Base-by-base conservation (phyloP, 768 basidiomycete species). In the Lactarius tabidus region DNA sequence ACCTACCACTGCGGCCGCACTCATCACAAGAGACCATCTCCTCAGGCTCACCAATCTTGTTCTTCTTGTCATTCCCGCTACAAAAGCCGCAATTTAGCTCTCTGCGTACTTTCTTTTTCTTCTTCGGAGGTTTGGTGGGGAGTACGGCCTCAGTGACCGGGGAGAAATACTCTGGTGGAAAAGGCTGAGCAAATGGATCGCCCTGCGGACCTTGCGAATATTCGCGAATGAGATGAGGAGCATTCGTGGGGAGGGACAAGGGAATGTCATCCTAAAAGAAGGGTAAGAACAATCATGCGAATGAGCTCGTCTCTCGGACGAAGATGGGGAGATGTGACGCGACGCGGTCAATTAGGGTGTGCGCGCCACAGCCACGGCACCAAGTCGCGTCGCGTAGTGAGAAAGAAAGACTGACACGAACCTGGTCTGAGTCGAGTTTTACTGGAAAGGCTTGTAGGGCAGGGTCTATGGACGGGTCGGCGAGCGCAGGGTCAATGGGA, bases 41-140 rank as follows among this genome's bases (percentile, higher is more conserved):
- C 72, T 97, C 95, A 12, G 80, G 75, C 57, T 83, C 71, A 14
- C 81, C 82, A 10, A 74, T 69, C 72, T 81, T 83, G 73, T 93
- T 93, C 72, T 74, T 80, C 55, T 73, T 70, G 67, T 86, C 84
- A 56, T 84, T 81, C 0, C 91, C 90, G 57, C 80, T 79, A 72
- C 95, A 98, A 70, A 92, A 90, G 3, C 88, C 85, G 71, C 95
- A 97, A 67, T 84, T 80, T 26, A 80, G 74, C 71, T 93, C 89
- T 48, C 87, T 80, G 10, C 77, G 74, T 20, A 76, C 76, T 62
- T 74, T 80, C 59, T 78, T 77, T 70, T 77, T 81, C 67, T 77
- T 81, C 74, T 76, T 86, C 77, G 64, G 74, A 29, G 73, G 81
- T 77, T 78, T 87, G 4, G 73, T 58, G 12, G 70, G 69, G 26